phyloP scores from a whole-genome alignment of 2,329 filamentous ascomycete genomes.

The Rutstroemia sp. region DNA sequence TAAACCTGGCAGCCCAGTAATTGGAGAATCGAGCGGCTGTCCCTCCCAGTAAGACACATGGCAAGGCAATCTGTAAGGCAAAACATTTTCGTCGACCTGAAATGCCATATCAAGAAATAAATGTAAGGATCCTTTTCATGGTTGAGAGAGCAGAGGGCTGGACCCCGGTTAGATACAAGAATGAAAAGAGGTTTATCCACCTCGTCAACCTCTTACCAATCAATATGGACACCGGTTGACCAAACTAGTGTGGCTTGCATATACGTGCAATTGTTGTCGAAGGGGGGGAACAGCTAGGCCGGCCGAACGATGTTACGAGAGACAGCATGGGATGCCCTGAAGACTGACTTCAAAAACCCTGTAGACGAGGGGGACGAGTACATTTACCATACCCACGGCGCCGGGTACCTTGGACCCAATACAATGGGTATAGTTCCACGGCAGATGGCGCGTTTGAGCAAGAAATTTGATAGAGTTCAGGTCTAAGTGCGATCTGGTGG shows the following conservation, averaged over 20 bases:
- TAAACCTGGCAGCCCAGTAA: not conserved
- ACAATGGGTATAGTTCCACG: slow-evolving; percentile 1
- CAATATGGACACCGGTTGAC: slow-evolving; percentile 2
- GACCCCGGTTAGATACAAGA: slow-evolving; percentile 5
- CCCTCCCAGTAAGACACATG: slow-evolving; percentile 6
- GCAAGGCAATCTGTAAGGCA: slow-evolving; percentile 6
- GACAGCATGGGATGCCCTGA: not conserved
- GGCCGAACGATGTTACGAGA: slow-evolving; percentile 5
- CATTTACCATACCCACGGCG: slow-evolving; percentile 6
- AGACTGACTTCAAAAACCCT: slow-evolving; percentile 6
- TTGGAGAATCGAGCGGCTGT: slow-evolving; percentile 1
- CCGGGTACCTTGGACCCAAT: slow-evolving; percentile 8
- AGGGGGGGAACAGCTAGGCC: not conserved
- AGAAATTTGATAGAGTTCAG: not conserved
- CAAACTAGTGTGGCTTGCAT: slow-evolving; percentile 8
- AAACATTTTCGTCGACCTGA: slow-evolving; percentile 1
- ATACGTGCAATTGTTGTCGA: slow-evolving; percentile 5
- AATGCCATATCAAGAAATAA: not conserved
- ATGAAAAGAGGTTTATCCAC: slow-evolving; percentile 4
- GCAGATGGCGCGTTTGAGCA: slow-evolving; percentile 6
- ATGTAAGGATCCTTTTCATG: not conserved
- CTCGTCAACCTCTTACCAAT: slow-evolving; percentile 3
- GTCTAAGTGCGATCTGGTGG: not conserved
- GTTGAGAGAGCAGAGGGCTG: not conserved
- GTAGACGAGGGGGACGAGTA: slow-evolving; percentile 1